Conservation (phyloP, 1,139 yeast genomes). For the Hanseniaspora gamundiae region DNA sequence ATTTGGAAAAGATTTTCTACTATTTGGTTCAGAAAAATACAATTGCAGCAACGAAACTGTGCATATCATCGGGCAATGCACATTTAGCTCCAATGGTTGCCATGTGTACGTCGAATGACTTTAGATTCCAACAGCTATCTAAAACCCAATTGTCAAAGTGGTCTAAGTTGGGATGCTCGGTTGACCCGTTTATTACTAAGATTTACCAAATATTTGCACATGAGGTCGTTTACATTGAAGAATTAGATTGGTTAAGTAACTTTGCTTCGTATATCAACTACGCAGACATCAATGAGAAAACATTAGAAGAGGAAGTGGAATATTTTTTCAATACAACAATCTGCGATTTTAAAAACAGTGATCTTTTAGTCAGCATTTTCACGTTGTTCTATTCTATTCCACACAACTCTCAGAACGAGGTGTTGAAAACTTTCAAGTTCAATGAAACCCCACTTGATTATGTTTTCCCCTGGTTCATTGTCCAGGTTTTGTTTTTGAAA, state of each 20-base stretch:
- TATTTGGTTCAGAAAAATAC: conserved; percentile 46
- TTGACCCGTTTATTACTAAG: conserved; percentile 33
- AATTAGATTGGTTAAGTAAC: conserved; percentile 55
- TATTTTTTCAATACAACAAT: conserved; percentile 14
- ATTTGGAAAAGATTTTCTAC: conserved; percentile 40
- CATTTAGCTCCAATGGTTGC: conserved; percentile 68
- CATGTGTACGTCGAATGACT: conserved; percentile 56
- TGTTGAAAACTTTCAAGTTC: conserved; percentile 14
- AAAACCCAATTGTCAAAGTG: conserved; percentile 52
- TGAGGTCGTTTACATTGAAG: conserved; percentile 29
- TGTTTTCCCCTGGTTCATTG: conserved; percentile 45
- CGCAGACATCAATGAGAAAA: conserved; percentile 33
- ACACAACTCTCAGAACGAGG: conserved; percentile 15
- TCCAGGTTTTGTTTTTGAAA: conserved; percentile 30
- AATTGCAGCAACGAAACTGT: conserved; percentile 46
- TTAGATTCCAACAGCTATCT: conserved; percentile 43
- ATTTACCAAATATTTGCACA: conserved; percentile 62
- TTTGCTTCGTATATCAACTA: conserved; percentile 51
- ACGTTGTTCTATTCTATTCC: conserved; percentile 32
- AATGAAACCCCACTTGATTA: conserved; percentile 20
- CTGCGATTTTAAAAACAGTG: conserved; percentile 17
- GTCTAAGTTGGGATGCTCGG: conserved; percentile 27
- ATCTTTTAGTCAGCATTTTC: conserved; percentile 27
- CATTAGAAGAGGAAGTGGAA: conserved; percentile 28
- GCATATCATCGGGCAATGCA: conserved; percentile 44